These are phyloP conservation scores for Eucommia ulmoides DNA, from an alignment of 257 asterid species.

Conservation along the genomic window DNA sequence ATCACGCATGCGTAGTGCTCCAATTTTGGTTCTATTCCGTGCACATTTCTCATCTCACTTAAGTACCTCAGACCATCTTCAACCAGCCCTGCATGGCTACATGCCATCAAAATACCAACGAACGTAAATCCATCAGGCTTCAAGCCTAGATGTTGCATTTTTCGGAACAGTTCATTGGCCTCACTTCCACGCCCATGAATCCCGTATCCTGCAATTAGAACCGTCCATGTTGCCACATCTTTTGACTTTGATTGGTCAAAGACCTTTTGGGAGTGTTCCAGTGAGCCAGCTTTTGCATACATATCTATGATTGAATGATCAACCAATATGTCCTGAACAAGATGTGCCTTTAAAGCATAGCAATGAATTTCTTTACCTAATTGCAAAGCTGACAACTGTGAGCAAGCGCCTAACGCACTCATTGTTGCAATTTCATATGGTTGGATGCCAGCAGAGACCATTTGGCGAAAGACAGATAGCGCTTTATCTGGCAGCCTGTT, in stretches of 20 bases:
- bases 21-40: conserved; percentile 15
- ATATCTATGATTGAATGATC: conserved; percentile 21
- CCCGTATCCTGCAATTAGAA: conserved; percentile 21
- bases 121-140: conserved; percentile 17
- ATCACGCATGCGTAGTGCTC: conserved; percentile 25
- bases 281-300: conserved; percentile 24
- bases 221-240: conserved; percentile 18
- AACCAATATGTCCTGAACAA: conserved; percentile 13
- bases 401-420: conserved; percentile 20
- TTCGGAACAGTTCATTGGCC: conserved; percentile 13
- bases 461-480: conserved; percentile 11
- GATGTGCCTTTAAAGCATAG: conserved; percentile 17
- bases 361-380: conserved; percentile 25
- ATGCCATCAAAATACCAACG: conserved; percentile 17
- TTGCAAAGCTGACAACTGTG: conserved; percentile 16
- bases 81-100: conserved; percentile 22
- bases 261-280: conserved; percentile 13
- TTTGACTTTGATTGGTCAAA: conserved; percentile 13
- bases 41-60: conserved; percentile 15
- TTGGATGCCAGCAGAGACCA: conserved; percentile 12
- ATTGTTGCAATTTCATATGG: conserved; percentile 17
- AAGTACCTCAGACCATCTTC: conserved; percentile 18
- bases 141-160: conserved; percentile 12
- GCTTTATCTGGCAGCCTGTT: conserved; percentile 15
- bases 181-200: conserved; percentile 23